Conservation (phyloP, 768 basidiomycete species). For the Leccinellum rugosiceps region DNA sequence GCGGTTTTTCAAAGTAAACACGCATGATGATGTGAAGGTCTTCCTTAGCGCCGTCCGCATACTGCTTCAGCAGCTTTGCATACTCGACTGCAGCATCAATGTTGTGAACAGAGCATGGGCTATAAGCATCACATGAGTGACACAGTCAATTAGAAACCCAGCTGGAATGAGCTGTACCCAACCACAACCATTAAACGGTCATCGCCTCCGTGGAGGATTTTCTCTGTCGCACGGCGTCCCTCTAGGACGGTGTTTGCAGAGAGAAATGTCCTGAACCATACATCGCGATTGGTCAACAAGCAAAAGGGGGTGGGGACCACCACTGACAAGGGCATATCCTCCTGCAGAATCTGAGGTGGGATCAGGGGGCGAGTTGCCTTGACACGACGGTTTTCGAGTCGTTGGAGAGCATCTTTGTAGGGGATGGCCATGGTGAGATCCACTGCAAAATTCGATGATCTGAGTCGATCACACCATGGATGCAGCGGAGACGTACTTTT, state of each 20-base stretch:
- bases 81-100: conserved; percentile 84
- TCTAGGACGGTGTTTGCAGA: conserved; percentile 88
- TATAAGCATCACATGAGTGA: conserved; percentile 23
- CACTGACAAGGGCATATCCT: conserved; percentile 83
- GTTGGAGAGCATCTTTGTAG: conserved; percentile 73
- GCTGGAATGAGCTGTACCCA: conserved; percentile 47
- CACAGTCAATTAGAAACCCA: background rate
- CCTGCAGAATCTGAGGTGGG: conserved; percentile 91
- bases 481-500: conserved; percentile 18
- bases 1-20: conserved; percentile 96
- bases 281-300: conserved; percentile 1
- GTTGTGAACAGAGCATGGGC: conserved; percentile 95
- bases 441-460: conserved; percentile 15
- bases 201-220: conserved; percentile 80
- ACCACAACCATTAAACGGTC: conserved; percentile 92
- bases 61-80: conserved; percentile 71
- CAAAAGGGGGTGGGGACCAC: conserved; percentile 14
- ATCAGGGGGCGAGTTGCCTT: conserved; percentile 86
- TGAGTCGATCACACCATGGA: background rate
- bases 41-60: conserved; percentile 75
- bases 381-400: conserved; percentile 85
- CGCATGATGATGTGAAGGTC: conserved; percentile 97
- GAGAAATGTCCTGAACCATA: conserved; percentile 55
- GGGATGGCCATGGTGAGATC: conserved; percentile 65
- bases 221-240: conserved; percentile 75